Conservation (phyloP, 495 filamentous ascomycete genomes). For the Rusavskia elegans region DNA sequence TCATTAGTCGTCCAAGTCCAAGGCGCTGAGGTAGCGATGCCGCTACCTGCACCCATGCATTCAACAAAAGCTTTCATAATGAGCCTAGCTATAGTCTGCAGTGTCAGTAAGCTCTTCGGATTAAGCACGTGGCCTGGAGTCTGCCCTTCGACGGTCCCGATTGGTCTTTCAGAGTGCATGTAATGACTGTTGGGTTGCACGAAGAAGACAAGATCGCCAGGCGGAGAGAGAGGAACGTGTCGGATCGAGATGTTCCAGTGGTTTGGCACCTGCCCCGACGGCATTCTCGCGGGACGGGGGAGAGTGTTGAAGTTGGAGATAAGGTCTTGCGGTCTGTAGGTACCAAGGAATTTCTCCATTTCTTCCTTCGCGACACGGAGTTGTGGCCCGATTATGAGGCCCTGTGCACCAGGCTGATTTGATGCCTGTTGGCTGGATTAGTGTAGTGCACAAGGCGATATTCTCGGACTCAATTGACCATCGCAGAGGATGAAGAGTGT, state of each 20-base stretch:
- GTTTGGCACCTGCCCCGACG: constrained; percentile 4
- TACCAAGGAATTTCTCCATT: background rate
- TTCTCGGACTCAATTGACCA: no score
- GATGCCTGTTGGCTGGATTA: background rate
- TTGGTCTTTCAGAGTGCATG: constrained; percentile 3
- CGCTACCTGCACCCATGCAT: background rate
- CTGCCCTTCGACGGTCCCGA: background rate
- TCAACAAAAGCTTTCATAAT: constrained; percentile 7
- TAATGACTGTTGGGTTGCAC: constrained; percentile 1
- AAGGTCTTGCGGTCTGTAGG: constrained; percentile 1
- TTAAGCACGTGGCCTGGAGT: background rate
- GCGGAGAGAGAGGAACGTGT: constrained; percentile 3
- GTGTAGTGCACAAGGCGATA: background rate
- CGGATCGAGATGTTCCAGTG: constrained; percentile 9
- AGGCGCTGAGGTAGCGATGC: background rate
- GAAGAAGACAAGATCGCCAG: constrained; percentile 5
- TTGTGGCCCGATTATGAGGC: background rate
- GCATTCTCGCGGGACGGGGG: background rate
- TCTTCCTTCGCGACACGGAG: background rate
- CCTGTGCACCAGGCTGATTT: background rate
- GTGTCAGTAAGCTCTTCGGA: constrained; percentile 2
- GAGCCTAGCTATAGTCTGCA: constrained; percentile 5
- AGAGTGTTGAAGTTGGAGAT: constrained; percentile 4
- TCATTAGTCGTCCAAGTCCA: constrained; percentile 3
- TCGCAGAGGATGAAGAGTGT: no score